A percentile compares a stretch with the other conserved stretches of the same genome.
Evolutionary conservation across 805 yeast species (phyloP).

Genomic region (Pichia gijzeniarum): DNA sequence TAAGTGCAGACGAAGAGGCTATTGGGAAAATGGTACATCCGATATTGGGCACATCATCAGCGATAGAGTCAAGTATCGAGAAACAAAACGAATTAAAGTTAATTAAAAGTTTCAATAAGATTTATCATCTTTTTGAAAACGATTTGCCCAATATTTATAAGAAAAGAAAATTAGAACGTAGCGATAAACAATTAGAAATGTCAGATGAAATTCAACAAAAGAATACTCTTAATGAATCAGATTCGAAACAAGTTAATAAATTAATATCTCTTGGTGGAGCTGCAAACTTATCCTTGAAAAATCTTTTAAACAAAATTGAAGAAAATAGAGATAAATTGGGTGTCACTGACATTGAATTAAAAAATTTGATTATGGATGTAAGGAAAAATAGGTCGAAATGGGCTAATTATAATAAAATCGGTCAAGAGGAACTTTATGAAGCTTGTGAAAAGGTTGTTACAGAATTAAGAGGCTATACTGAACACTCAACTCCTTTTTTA

Average conservation of each 20-base stretch:
- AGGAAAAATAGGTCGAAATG: constrained; percentile 93
- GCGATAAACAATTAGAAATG: constrained; percentile 61
- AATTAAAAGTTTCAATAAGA: constrained; percentile 60
- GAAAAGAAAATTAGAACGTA: constrained; percentile 70
- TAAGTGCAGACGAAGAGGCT: constrained; percentile 26
- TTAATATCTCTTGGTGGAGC: constrained; percentile 46
- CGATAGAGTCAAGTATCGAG: constrained; percentile 37
- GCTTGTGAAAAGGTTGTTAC: constrained; percentile 93
- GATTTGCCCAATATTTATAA: constrained; percentile 71
- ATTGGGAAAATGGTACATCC: constrained; percentile 32
- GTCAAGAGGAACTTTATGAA: constrained; percentile 96
- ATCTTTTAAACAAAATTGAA: constrained; percentile 73
- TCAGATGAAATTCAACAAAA: constrained; percentile 19
- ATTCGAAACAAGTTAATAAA: constrained; percentile 24
- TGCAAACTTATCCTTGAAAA: constrained; percentile 71
- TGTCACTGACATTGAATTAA: constrained; percentile 75
- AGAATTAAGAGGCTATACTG: constrained; percentile 87
- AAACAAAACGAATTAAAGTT: constrained; percentile 32
- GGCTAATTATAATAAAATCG: constrained; percentile 93
- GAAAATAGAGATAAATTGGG: constrained; percentile 67
- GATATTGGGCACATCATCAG: constrained; percentile 31
- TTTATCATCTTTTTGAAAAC: constrained; percentile 70
- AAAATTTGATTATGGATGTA: constrained; percentile 84
- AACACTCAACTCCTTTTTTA: constrained; percentile 92
- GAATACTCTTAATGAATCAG: constrained; percentile 13